These are phyloP conservation scores for Pholiota adiposa DNA, from an alignment of 1,284 basidiomycete genomes.

Conservation along the genomic window DNA sequence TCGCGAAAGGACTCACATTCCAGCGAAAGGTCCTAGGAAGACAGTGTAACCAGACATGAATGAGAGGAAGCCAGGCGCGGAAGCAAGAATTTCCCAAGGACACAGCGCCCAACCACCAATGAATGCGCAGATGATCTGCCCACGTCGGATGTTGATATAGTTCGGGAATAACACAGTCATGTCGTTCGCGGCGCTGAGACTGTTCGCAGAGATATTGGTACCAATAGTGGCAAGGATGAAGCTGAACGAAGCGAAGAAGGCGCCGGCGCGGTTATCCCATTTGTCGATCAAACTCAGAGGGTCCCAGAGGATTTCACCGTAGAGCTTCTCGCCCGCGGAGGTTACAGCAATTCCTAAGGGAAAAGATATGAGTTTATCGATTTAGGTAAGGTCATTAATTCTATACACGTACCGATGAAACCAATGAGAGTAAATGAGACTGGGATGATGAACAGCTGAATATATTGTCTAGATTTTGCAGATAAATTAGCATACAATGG, in stretches of 20 bases:
- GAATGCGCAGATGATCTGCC: constrained; percentile 74
- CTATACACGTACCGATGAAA: constrained; percentile 36
- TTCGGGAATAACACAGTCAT: constrained; percentile 69
- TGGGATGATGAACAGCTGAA: constrained; percentile 75
- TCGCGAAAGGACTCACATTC: constrained; percentile 45
- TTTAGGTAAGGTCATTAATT: background rate
- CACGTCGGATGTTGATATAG: constrained; percentile 78
- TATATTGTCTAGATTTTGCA: constrained; percentile 52
- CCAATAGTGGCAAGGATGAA: constrained; percentile 74
- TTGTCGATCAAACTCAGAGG: constrained; percentile 59
- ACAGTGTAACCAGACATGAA: constrained; percentile 77
- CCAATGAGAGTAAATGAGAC: constrained; percentile 64
- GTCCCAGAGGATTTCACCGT: constrained; percentile 59
- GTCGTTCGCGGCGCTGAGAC: constrained; percentile 78
- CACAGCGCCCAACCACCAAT: constrained; percentile 69
- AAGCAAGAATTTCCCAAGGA: constrained; percentile 63
- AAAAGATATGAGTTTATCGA: constrained; percentile 35
- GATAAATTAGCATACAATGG: background rate
- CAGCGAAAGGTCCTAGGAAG: constrained; percentile 75
- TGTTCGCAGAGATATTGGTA: constrained; percentile 79
- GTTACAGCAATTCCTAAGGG: constrained; percentile 66
- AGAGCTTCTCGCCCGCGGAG: constrained; percentile 64
- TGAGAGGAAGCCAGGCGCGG: constrained; percentile 51
- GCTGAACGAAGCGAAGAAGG: constrained; percentile 75
- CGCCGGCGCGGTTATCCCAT: constrained; percentile 78